A percentile compares a stretch with the other conserved stretches of the same genome.
phyloP scores from a whole-genome alignment of 2,329 filamentous ascomycete species.

The Penicillium sp. region DNA sequence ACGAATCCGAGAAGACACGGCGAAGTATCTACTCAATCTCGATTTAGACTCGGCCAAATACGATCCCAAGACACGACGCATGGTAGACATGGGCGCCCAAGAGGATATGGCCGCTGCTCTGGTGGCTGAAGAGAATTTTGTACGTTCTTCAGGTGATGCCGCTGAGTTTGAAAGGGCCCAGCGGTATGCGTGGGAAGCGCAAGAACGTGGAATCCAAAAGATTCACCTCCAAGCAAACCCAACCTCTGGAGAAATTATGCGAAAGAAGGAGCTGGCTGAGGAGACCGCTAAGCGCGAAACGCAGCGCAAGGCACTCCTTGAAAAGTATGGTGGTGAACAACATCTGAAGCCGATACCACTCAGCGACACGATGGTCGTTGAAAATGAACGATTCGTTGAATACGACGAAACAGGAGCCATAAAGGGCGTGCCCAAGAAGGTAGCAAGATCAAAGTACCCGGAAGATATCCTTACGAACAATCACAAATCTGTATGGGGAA shows the following conservation, averaged over 20 bases:
- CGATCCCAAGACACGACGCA: slow-evolving; percentile 91
- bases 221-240: slow-evolving; percentile 95
- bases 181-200: slow-evolving; percentile 90
- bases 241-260: slow-evolving; percentile 83
- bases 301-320: slow-evolving; percentile 71
- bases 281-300: slow-evolving; percentile 70
- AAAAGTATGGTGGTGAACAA: slow-evolving; percentile 80
- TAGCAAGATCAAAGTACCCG: slow-evolving; percentile 85
- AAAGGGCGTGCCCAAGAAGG: slow-evolving; percentile 80
- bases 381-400: slow-evolving; percentile 87
- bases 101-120: slow-evolving; percentile 79
- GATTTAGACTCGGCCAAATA: slow-evolving; percentile 97
- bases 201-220: slow-evolving; percentile 79
- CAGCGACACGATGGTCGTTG: slow-evolving; percentile 70
- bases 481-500: slow-evolving; percentile 91
- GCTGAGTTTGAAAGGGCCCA: slow-evolving; percentile 90
- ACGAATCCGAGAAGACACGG: slow-evolving; percentile 92
- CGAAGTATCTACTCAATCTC: slow-evolving; percentile 93
- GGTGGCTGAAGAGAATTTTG: slow-evolving; percentile 91
- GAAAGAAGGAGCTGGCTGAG: slow-evolving; percentile 80
- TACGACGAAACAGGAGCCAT: slow-evolving; percentile 90
- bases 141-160: slow-evolving; percentile 86
- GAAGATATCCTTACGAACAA: slow-evolving; percentile 91
- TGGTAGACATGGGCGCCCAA: slow-evolving; percentile 83
- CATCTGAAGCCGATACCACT: slow-evolving; percentile 65